phyloP scores from a whole-genome alignment of 2,329 filamentous ascomycete genomes.

The Xylariaceae sp. region DNA sequence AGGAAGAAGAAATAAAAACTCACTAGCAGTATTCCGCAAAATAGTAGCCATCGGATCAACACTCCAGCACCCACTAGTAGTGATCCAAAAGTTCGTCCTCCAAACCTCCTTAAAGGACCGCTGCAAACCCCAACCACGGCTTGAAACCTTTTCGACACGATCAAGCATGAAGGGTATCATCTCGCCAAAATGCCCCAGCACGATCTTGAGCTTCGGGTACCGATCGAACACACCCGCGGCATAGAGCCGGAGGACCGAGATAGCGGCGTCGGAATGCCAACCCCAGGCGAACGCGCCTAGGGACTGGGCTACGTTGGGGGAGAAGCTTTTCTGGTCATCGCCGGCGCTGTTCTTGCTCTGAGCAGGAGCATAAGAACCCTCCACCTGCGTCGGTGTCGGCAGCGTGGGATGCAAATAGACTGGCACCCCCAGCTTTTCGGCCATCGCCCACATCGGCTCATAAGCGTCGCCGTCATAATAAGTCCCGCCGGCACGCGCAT shows the following conservation, averaged over 20 bases:
- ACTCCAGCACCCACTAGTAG: conserved; percentile 51
- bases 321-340: conserved; percentile 32
- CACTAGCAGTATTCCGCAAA: conserved; percentile 37
- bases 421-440: conserved; percentile 44
- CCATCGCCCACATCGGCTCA: conserved; percentile 30
- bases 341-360: no score
- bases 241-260: conserved; percentile 32
- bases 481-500: conserved; percentile 23
- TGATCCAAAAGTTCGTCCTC: conserved; percentile 54
- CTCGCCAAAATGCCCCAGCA: conserved; percentile 41
- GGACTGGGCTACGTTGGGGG: conserved; percentile 18
- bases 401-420: conserved; percentile 49
- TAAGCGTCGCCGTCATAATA: conserved; percentile 32
- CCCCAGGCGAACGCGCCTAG: conserved; percentile 29
- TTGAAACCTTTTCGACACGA: conserved; percentile 31
- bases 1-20: neutral
- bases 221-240: conserved; percentile 31
- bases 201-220: conserved; percentile 35
- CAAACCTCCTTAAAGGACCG: conserved; percentile 46
- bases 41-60: conserved; percentile 44
- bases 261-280: conserved; percentile 35
- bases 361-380: neutral
- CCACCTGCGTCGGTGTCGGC: conserved; percentile 28
- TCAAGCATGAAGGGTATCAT: conserved; percentile 54
- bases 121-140: conserved; percentile 17